These are phyloP conservation scores for Debaryomyces sp. DNA, from an alignment of 1,139 yeast genomes.

Conservation along the genomic window DNA sequence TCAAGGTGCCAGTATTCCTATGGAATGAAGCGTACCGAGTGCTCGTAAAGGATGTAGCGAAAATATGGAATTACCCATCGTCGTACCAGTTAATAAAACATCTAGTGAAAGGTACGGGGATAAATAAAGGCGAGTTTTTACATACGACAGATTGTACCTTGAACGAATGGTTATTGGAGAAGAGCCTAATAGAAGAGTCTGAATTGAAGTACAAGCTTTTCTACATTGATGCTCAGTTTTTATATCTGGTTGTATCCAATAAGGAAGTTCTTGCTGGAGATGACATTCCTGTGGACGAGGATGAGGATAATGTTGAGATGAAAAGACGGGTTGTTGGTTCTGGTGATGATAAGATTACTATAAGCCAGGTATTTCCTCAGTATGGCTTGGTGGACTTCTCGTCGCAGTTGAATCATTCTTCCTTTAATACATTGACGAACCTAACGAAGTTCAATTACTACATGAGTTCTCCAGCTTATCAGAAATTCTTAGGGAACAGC, in stretches of 20 bases:
- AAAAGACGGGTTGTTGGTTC: conserved; percentile 5
- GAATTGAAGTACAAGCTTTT: conserved; percentile 27
- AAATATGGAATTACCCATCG: conserved; percentile 46
- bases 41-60: conserved; percentile 35
- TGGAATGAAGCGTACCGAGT: conserved; percentile 20
- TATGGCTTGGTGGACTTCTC: conserved; percentile 38
- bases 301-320: conserved; percentile 7
- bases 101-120: conserved; percentile 26
- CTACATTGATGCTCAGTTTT: conserved; percentile 27
- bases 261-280: conserved; percentile 20
- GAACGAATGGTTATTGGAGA: conserved; percentile 25
- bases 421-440: conserved; percentile 39
- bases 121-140: conserved; percentile 23
- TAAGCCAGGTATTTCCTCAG: conserved; percentile 46
- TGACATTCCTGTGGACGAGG: conserved; percentile 8
- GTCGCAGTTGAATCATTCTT: conserved; percentile 34
- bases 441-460: conserved; percentile 42
- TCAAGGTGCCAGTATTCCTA: conserved; percentile 10
- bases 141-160: conserved; percentile 21
- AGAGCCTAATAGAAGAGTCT: conserved; percentile 21
- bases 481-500: conserved; percentile 28
- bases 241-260: conserved; percentile 22
- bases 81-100: conserved; percentile 42
- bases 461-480: conserved; percentile 21
- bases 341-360: conserved; percentile 29